phyloP scores from a whole-genome alignment of 768 basidiomycete species.

The Lentinula raphanica region DNA sequence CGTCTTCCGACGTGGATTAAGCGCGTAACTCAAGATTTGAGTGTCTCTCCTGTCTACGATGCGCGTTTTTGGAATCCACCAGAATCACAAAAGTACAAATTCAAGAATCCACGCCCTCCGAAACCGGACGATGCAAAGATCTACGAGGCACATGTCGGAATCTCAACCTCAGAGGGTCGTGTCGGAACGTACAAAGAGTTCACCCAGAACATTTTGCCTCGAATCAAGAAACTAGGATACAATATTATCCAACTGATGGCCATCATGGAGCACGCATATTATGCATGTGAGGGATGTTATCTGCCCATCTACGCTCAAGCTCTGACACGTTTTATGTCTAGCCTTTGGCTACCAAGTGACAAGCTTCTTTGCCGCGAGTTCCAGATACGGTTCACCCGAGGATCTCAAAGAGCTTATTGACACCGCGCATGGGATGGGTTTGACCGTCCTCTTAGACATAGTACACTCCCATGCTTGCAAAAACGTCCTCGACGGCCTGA shows the following conservation, averaged over 20 bases:
- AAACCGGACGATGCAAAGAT: constrained; percentile 69
- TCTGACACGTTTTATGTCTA: constrained; percentile 25
- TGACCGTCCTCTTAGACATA: constrained; percentile 91
- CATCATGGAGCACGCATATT: constrained; percentile 96
- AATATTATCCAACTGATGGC: constrained; percentile 99
- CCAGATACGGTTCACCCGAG: constrained; percentile 93
- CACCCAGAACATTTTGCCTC: constrained; percentile 72
- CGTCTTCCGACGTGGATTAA: constrained; percentile 91
- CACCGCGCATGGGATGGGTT: constrained; percentile 88
- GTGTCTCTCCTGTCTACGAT: constrained; percentile 87
- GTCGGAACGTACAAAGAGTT: constrained; percentile 98
- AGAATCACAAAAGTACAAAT: constrained; percentile 60
- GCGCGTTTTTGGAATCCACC: constrained; percentile 99
- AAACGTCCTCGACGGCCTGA: constrained; percentile 93
- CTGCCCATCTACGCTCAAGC: constrained; percentile 6
- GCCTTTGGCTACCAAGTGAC: constrained; percentile 99
- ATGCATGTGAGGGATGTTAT: constrained; percentile 67
- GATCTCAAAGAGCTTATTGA: constrained; percentile 94
- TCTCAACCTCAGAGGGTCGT: constrained; percentile 80
- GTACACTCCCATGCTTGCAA: constrained; percentile 99
- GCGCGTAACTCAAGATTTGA: constrained; percentile 92
- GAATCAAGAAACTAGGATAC: constrained; percentile 90
- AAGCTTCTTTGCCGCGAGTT: constrained; percentile 94
- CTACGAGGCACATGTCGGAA: constrained; percentile 98
- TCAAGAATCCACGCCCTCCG: constrained; percentile 72